These are phyloP conservation scores for Eucalyptus regnans DNA, from an alignment of 345 rosid species.

Conservation along the genomic window DNA sequence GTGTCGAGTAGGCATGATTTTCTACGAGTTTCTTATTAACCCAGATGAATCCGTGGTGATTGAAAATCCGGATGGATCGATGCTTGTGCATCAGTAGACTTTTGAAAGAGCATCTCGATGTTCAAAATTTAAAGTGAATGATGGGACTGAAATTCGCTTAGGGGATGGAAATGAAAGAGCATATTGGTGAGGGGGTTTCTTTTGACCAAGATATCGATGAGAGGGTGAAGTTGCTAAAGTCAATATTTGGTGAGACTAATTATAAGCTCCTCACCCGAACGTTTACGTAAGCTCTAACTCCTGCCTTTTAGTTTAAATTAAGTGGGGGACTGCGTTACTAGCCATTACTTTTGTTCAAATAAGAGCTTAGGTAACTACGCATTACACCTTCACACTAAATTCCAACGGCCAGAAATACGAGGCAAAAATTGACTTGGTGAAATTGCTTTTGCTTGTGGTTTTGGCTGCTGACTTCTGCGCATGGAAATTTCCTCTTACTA, in stretches of 20 bases:
- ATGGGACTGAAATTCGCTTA: neutral
- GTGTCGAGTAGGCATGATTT: neutral
- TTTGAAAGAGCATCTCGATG: neutral
- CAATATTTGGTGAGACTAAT: neutral
- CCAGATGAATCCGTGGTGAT: neutral
- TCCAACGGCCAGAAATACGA: neutral
- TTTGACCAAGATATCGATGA: neutral
- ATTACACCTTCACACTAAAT: neutral
- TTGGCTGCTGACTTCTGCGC: neutral
- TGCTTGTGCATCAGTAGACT: neutral
- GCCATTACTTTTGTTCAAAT: neutral
- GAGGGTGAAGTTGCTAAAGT: neutral
- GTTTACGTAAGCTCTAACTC: neutral
- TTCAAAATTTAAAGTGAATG: neutral
- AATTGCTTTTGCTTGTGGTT: neutral
- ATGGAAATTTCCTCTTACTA: neutral
- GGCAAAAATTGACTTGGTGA: neutral
- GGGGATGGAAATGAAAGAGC: neutral
- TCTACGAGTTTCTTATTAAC: neutral
- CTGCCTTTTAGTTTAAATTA: neutral
- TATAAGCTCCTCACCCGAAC: neutral
- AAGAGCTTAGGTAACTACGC: neutral
- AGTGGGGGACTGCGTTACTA: neutral
- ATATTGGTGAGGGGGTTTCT: neutral
- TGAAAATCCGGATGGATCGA: neutral